phyloP scores from a whole-genome alignment of 495 filamentous ascomycete species.

The Tuber indicum region DNA sequence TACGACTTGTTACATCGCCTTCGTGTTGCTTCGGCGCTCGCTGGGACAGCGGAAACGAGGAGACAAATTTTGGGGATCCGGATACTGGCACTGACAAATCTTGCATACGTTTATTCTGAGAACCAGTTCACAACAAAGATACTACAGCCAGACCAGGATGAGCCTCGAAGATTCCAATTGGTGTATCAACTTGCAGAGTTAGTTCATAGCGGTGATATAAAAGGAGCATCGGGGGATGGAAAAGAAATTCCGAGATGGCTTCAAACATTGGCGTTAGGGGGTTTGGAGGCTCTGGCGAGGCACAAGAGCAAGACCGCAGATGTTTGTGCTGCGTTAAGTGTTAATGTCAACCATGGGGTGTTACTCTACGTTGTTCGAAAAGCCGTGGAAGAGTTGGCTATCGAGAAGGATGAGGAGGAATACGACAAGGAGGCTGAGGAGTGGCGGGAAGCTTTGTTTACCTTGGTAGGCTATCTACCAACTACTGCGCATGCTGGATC shows the following conservation, averaged over 20 bases:
- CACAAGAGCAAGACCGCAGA: constrained; percentile 71
- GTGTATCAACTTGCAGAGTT: constrained; percentile 87
- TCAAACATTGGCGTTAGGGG: constrained; percentile 74
- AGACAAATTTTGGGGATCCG: constrained; percentile 74
- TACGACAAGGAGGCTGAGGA: constrained; percentile 63
- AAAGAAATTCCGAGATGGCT: constrained; percentile 59
- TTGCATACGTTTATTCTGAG: constrained; percentile 82
- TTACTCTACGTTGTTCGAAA: constrained; percentile 91
- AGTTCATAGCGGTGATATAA: constrained; percentile 65
- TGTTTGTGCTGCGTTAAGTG: constrained; percentile 75
- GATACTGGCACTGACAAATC: constrained; percentile 80
- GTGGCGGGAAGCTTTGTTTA: constrained; percentile 84
- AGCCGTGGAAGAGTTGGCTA: constrained; percentile 70
- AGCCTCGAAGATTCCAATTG: constrained; percentile 81
- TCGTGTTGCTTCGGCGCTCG: constrained; percentile 71
- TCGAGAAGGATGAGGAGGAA: constrained; percentile 51
- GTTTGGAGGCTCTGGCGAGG: constrained; percentile 73
- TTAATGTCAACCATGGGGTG: constrained; percentile 92
- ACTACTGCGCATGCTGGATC: constrained; percentile 55
- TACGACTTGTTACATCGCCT: constrained; percentile 84
- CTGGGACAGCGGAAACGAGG: constrained; percentile 56
- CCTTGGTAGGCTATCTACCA: constrained; percentile 67
- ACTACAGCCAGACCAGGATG: constrained; percentile 79
- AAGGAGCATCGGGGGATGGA: constrained; percentile 44
- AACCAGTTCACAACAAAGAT: constrained; percentile 72